Percentiles rank a stretch among this genome's conserved stretches.
Conservation (phyloP, 208 protist genomes). For the Crithidia acanthocephali region DNA sequence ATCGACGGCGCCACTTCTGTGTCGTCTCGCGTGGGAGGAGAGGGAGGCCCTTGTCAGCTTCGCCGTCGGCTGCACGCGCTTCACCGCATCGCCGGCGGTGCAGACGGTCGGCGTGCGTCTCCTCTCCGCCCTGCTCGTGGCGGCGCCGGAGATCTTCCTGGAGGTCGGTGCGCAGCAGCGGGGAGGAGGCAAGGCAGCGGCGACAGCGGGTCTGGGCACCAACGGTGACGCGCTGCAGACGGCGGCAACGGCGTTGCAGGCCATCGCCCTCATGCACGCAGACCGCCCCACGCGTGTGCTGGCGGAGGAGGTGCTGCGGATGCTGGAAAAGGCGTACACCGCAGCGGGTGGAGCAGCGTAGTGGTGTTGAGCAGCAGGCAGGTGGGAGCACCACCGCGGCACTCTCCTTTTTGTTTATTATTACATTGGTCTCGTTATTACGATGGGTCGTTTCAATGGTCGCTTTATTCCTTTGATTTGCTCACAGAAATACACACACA, state of each 20-base stretch:
- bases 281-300: slow-evolving; percentile 50
- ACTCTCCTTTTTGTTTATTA: too few relatives aligned
- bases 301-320: slow-evolving; percentile 60
- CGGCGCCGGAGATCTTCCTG: slow-evolving; percentile 63
- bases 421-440: too few relatives aligned
- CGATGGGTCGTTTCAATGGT: too few relatives aligned
- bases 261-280: slow-evolving; percentile 57
- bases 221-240: slow-evolving; percentile 15
- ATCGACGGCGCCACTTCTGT: slow-evolving; percentile 20
- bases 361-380: neutral
- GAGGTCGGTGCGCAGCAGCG: neutral
- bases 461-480: too few relatives aligned
- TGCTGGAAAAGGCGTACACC: slow-evolving; percentile 34
- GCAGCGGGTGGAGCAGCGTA: neutral
- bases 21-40: slow-evolving; percentile 31
- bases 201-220: too few relatives aligned
- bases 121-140: slow-evolving; percentile 65
- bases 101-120: slow-evolving; percentile 73
- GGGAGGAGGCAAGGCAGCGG: neutral
- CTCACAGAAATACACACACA: neutral
- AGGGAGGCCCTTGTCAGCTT: slow-evolving; percentile 64
- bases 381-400: too few relatives aligned
- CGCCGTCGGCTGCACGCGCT: slow-evolving; percentile 65
- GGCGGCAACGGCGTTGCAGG: slow-evolving; percentile 41
- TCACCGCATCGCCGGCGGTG: slow-evolving; percentile 43